phyloP scores from a whole-genome alignment of 1,284 basidiomycete genomes.

The Meira nashicola region DNA sequence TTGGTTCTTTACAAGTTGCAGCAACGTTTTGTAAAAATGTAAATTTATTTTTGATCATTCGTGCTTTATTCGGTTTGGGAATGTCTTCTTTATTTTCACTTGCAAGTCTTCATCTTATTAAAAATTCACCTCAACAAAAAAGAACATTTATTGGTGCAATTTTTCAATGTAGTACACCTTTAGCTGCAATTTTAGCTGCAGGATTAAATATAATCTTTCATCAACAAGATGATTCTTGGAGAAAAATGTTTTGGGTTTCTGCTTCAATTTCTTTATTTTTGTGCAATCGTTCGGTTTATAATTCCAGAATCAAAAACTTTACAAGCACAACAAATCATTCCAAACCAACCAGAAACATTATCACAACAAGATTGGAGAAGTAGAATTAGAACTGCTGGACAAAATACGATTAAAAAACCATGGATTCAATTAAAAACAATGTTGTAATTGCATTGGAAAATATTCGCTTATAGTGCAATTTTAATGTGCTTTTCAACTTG shows the following conservation, averaged over 20 bases:
- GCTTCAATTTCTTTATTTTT: neutral
- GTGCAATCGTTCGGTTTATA: neutral
- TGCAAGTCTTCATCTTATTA: neutral
- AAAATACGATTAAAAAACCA: too few relatives aligned
- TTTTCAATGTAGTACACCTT: neutral
- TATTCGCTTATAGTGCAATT: too few relatives aligned
- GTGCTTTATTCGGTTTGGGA: constrained; percentile 33
- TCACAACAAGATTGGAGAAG: too few relatives aligned
- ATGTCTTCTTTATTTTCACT: constrained; percentile 22
- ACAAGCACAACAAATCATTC: neutral
- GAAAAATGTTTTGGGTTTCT: neutral
- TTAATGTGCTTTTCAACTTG: too few relatives aligned
- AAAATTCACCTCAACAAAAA: neutral
- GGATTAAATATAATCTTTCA: neutral
- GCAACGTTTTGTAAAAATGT: constrained; percentile 24
- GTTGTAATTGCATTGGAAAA: too few relatives aligned
- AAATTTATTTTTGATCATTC: constrained; percentile 31
- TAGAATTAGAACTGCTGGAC: too few relatives aligned
- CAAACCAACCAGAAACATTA: neutral
- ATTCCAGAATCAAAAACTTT: neutral
- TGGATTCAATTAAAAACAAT: too few relatives aligned
- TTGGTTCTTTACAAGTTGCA: constrained; percentile 31
- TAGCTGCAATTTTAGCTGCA: neutral
- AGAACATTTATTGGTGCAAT: neutral
- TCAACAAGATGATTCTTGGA: neutral